These are phyloP conservation scores for Aspergillus kassunensis DNA, from an alignment of 495 filamentous ascomycete genomes.

Conservation along the genomic window DNA sequence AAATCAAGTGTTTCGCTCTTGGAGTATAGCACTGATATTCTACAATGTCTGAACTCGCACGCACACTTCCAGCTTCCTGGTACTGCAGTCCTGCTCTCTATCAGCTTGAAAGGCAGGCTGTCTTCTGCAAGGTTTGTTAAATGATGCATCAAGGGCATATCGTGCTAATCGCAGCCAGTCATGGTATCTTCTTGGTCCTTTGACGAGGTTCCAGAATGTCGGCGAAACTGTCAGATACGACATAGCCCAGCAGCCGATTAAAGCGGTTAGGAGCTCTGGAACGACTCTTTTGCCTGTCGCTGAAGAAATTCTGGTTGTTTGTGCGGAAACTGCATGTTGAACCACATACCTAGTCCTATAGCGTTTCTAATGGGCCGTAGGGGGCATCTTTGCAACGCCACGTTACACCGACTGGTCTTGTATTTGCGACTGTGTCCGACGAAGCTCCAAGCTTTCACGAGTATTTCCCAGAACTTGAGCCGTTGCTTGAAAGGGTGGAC, in stretches of 20 bases:
- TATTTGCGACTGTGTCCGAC: slow-evolving; percentile 51
- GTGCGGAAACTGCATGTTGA: slow-evolving; percentile 29
- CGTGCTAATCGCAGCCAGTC: too few species aligned
- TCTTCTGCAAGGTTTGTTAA: slow-evolving; percentile 47
- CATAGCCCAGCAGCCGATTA: slow-evolving; percentile 49
- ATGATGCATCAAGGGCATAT: too few species aligned
- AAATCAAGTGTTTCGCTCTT: not conserved
- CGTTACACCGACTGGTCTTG: slow-evolving; percentile 50
- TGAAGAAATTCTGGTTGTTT: slow-evolving; percentile 41
- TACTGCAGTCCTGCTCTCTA: slow-evolving; percentile 41
- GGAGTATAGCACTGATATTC: not conserved
- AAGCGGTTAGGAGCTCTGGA: slow-evolving; percentile 38
- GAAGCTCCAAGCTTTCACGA: slow-evolving; percentile 51
- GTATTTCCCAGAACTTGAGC: slow-evolving; percentile 53
- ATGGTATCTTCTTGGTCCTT: slow-evolving; percentile 61
- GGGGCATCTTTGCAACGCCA: slow-evolving; percentile 36
- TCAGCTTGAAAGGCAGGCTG: slow-evolving; percentile 51
- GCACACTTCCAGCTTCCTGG: slow-evolving; percentile 43
- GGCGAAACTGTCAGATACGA: slow-evolving; percentile 50
- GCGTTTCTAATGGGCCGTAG: slow-evolving; percentile 13
- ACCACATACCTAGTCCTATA: not conserved
- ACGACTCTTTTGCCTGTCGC: slow-evolving; percentile 26
- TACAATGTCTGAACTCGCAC: slow-evolving; percentile 36
- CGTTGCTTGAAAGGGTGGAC: slow-evolving; percentile 48
- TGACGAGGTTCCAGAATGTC: slow-evolving; percentile 48